These are phyloP conservation scores for Phytophthora fragariae DNA, from an alignment of 352 stramenopile genomes.

Conservation along the genomic window DNA sequence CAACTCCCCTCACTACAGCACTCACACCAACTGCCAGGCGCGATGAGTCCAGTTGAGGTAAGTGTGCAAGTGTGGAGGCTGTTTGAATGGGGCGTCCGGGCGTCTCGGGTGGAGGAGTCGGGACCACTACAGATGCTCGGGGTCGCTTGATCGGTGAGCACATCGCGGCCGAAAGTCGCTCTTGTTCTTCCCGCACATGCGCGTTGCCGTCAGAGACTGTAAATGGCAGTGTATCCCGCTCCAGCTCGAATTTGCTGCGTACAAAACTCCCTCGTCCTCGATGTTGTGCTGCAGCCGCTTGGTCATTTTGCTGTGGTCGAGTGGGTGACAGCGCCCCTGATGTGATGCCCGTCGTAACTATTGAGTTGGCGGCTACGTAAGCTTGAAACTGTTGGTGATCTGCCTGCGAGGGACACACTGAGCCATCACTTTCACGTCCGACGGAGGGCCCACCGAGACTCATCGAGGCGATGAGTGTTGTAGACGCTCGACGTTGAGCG, in stretches of 20 bases:
- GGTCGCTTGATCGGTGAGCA: conserved; percentile 50
- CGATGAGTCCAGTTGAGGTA: conserved; percentile 65
- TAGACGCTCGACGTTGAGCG: conserved; percentile 38
- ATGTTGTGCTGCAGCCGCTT: conserved; percentile 12
- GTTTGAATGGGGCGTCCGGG: conserved; percentile 40
- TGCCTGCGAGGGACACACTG: conserved; percentile 16
- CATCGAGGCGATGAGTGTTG: conserved; percentile 46
- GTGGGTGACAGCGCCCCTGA: conserved; percentile 30
- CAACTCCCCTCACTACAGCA: conserved; percentile 56
- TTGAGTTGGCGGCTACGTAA: conserved; percentile 54
- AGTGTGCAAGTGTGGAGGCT: conserved; percentile 36
- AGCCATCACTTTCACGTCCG: background rate
- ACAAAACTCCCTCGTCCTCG: conserved; percentile 4
- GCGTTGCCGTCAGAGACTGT: conserved; percentile 46
- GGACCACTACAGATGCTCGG: background rate
- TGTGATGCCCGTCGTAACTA: conserved; percentile 26
- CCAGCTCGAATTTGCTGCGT: conserved; percentile 59
- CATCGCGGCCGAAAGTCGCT: conserved; percentile 30
- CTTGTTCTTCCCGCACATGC: conserved; percentile 35
- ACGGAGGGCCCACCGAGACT: conserved; percentile 16
- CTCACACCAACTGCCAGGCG: conserved; percentile 61
- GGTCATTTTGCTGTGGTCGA: conserved; percentile 15
- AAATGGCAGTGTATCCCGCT: conserved; percentile 43
- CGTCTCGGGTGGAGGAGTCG: conserved; percentile 15
- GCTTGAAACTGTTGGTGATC: conserved; percentile 45